Conservation (phyloP, 225 moss, liverwort and hornwort genomes). For the Climacium dendroides region DNA sequence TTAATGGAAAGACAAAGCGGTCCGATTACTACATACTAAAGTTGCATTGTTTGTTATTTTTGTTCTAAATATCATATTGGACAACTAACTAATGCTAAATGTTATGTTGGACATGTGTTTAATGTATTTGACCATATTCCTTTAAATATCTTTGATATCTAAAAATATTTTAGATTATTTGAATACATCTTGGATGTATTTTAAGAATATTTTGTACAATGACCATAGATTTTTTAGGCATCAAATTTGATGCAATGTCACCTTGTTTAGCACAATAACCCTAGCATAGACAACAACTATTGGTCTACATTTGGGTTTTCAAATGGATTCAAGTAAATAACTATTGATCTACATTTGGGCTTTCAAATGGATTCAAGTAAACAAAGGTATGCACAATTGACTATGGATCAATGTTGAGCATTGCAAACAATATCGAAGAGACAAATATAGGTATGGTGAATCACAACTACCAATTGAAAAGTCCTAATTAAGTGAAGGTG, state of each 20-base stretch:
- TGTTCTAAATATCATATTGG: too few species aligned
- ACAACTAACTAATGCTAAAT: too few species aligned
- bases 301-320: neutral
- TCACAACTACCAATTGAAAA: fast-evolving
- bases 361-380: too few species aligned
- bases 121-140: neutral
- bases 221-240: fast-evolving
- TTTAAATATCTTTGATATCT: neutral
- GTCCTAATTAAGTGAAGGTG: neutral
- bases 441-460: neutral
- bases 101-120: too few species aligned
- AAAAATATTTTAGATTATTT: neutral
- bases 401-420: fast-evolving
- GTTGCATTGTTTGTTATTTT: too few species aligned
- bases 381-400: neutral
- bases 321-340: neutral
- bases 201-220: fast-evolving
- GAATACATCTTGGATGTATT: neutral
- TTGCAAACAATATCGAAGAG: fast-evolving
- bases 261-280: fast-evolving
- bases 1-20: too few species aligned
- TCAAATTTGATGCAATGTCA: neutral
- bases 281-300: neutral
- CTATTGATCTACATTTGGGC: too few species aligned
- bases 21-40: fast-evolving